A percentile compares a stretch with the other conserved stretches of the same genome.
phyloP scores from a whole-genome alignment of 306 rosid species.

The Alnus glutinosa region DNA sequence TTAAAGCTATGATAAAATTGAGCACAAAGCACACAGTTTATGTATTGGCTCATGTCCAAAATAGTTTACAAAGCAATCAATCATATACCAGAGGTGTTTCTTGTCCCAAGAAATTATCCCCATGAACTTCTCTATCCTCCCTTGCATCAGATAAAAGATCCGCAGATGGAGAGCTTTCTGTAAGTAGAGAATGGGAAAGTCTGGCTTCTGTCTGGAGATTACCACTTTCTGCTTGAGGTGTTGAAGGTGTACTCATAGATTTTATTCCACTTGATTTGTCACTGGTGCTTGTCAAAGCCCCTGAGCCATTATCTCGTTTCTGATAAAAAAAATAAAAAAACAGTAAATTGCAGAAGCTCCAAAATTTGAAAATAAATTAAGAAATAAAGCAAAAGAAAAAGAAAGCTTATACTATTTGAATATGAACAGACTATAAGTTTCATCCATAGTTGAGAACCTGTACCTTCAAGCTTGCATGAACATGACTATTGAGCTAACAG shows the following conservation, averaged over 20 bases:
- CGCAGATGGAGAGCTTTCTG: slow-evolving; percentile 77
- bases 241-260: slow-evolving; percentile 84
- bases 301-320: slow-evolving; percentile 84
- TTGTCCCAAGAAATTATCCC: slow-evolving; percentile 67
- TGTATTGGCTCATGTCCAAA: slow-evolving; percentile 4
- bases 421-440: slow-evolving; percentile 5
- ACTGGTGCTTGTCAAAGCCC: slow-evolving; percentile 61
- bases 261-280: slow-evolving; percentile 92
- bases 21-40: neutral
- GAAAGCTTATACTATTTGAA: slow-evolving; percentile 10
- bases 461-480: slow-evolving; percentile 19
- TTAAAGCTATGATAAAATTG: slow-evolving; percentile 1
- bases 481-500: slow-evolving; percentile 20
- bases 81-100: slow-evolving; percentile 82
- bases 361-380: slow-evolving; percentile 29
- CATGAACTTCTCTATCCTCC: slow-evolving; percentile 63
- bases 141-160: slow-evolving; percentile 65
- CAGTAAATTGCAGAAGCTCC: slow-evolving; percentile 30
- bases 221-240: slow-evolving; percentile 81
- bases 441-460: slow-evolving; percentile 15
- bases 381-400: slow-evolving; percentile 14
- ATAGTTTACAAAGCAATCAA: slow-evolving; percentile 12
- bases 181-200: slow-evolving; percentile 63
- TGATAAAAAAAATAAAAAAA: slow-evolving; percentile 42
- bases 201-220: slow-evolving; percentile 65